Evolutionary conservation across 805 yeast species (phyloP), one percentile per base, ranked within the genome.

Genomic region (Candida sithepensis): DNA sequence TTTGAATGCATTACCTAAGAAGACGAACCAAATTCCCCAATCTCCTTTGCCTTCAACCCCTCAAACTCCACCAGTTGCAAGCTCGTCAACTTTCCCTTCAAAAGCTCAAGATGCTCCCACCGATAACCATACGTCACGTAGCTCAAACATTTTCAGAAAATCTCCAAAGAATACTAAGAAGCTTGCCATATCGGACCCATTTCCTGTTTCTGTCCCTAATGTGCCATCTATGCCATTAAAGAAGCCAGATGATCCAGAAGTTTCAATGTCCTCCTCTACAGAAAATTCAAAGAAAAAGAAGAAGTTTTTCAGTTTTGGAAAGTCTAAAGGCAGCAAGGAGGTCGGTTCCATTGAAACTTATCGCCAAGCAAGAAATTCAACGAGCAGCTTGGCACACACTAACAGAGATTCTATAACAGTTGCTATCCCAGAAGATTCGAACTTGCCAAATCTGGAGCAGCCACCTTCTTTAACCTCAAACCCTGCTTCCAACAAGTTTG

Each of bases 401-500:
- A 44, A 39, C 8, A 39, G 39, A 23, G 34, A 39, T 13, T 39
- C 43, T 3, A 43, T 46, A 13, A 48, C 51, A 3, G 43, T 48
- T 21, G 43, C 49, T 16, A n/a, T 49, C 2, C 52, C 52, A 13
- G 39, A 9, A 10, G 16, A 30, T 34, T 9, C 34, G 24, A 18
- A 32, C 19, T 4, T 4, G 6, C 8, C 18, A 18, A 12, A 2
- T 2, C 19, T 21, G 8, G 36, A 41, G 13, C 36, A 37, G 14
- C 46, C 48, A 16, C 46, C 46, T 10, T 48, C 51, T 14, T 36
- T 42, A 5, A 20, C 41, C 3, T 21, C 37, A 5, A 42, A 48
- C 34, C 48, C 51, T 24, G 42, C 36, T 22, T 42, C 51, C 2
- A 40, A 38, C 1, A 21, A 22, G 14, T 44, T 48, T 38, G 51